Base-by-base conservation (phyloP, 2,329 filamentous ascomycete species). In the Botrytis byssoidea region DNA sequence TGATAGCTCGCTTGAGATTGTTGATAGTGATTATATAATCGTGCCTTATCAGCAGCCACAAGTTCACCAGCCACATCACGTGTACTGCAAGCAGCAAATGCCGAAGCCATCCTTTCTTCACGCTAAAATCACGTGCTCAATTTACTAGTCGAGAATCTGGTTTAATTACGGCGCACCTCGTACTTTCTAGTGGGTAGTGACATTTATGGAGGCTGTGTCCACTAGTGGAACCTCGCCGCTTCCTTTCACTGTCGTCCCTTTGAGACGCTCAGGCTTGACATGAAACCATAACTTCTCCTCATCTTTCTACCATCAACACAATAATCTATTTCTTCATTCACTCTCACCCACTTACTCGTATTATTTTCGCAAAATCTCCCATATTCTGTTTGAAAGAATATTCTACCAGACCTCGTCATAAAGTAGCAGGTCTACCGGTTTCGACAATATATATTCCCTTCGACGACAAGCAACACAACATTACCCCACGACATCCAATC, bases 351-450 rank as follows among this genome's bases (percentile, higher is more conserved):
- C n/a, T 22, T 20, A 44, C 44, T 66, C 37, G 25, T 40, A 61
- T 29, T 16, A 22, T 68, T 57, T 4, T 42, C 66, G 20, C n/a
- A 29, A 57, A 29, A 32, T 68, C 42, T 8, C 22, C 22, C 37
- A 22, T n/a, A 44, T 66, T 61, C 48, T 25, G 29, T 48, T 48
- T 3, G 9, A 29, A 67, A 67, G 29, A 60, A 46, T 5, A 61
- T 46, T 22, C 57, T 29, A 40, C 29, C 22, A 44, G n/a, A 40
- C 69, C 40, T 37, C 40, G n/a, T 40, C 22, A 40, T n/a, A n/a
- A 16, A 71, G 57, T 51, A 71, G 59, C 59, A 46, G 69, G 69
- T 71, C 59, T 65, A 65, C 44, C 14, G 14, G 22, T 32, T 25
- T 51, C 14, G 44, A 67, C 14, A 32, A 48, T 2, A n/a, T n/a